Conservation (phyloP, 2,329 filamentous ascomycete species). For the Aspergillus spinulosporus region DNA sequence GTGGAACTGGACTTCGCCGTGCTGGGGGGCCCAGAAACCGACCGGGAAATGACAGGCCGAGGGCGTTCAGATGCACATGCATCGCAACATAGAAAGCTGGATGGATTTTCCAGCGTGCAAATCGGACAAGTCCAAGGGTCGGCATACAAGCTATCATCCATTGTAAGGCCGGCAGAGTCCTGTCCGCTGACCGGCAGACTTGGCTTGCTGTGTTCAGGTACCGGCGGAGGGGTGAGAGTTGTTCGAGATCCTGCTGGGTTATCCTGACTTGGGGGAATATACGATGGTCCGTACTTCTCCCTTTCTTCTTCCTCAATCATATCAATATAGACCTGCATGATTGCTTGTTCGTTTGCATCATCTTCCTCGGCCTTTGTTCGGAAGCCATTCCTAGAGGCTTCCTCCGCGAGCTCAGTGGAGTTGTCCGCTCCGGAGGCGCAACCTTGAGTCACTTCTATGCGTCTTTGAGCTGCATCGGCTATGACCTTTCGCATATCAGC, state of each 20-base stretch:
- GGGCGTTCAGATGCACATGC: slow-evolving; percentile 60
- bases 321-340: slow-evolving; percentile 82
- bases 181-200: slow-evolving; percentile 19
- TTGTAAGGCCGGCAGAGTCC: slow-evolving; percentile 20
- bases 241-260: slow-evolving; percentile 52
- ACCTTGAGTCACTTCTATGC: slow-evolving; percentile 66
- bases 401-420: slow-evolving; percentile 65
- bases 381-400: slow-evolving; percentile 72
- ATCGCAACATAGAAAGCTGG: slow-evolving; percentile 61
- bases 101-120: slow-evolving; percentile 63
- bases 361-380: slow-evolving; percentile 83
- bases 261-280: slow-evolving; percentile 54
- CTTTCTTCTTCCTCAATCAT: slow-evolving; percentile 77
- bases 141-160: slow-evolving; percentile 35
- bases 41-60: slow-evolving; percentile 23
- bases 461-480: slow-evolving; percentile 68
- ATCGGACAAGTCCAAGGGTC: slow-evolving; percentile 59
- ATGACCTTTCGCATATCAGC: slow-evolving; percentile 72
- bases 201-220: slow-evolving; percentile 26
- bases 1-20: slow-evolving; percentile 6
- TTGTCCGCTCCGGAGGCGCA: slow-evolving; percentile 73
- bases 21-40: slow-evolving; percentile 16
- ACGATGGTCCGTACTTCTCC: slow-evolving; percentile 59
- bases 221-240: slow-evolving; percentile 43
- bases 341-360: slow-evolving; percentile 82